Conservation (phyloP, 75 land plant genomes). For the Pseudotsuga menziesii region DNA sequence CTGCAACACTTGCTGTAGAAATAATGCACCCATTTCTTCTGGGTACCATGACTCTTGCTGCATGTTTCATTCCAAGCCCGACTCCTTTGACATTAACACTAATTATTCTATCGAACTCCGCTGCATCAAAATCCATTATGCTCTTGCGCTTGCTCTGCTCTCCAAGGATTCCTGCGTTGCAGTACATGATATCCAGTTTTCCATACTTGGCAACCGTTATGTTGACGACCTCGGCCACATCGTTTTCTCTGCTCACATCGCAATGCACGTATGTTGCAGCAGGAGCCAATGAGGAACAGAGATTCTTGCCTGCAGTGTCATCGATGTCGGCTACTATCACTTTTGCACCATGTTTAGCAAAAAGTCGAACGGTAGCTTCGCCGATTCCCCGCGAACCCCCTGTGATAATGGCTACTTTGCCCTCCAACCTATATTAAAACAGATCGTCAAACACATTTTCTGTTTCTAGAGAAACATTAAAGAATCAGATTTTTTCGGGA, state of each 20-base stretch:
- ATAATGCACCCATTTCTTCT: constrained; percentile 30
- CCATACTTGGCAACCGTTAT: constrained; percentile 37
- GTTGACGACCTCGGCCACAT: constrained; percentile 34
- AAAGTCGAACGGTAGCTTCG: constrained; percentile 57
- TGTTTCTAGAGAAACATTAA: too few species aligned
- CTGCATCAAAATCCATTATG: constrained; percentile 13
- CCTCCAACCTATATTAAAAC: constrained; percentile 41
- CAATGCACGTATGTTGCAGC: constrained; percentile 55
- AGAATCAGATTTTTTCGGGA: too few species aligned
- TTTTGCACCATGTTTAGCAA: constrained; percentile 63
- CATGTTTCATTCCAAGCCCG: constrained; percentile 40
- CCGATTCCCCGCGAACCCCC: constrained; percentile 92
- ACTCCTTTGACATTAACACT: constrained; percentile 35
- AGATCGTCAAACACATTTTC: background rate
- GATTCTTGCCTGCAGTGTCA: constrained; percentile 26
- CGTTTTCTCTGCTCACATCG: constrained; percentile 55
- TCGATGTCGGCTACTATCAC: constrained; percentile 75
- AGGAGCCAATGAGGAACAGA: constrained; percentile 15
- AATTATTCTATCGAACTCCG: constrained; percentile 27
- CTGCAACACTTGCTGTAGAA: constrained; percentile 41
- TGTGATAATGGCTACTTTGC: constrained; percentile 73
- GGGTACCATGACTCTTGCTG: constrained; percentile 42
- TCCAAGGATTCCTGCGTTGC: constrained; percentile 60
- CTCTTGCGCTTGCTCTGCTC: background rate
- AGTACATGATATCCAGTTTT: constrained; percentile 56